Conservation (phyloP, 352 stramenopile genomes). For the Phytophthora pistaciae region DNA sequence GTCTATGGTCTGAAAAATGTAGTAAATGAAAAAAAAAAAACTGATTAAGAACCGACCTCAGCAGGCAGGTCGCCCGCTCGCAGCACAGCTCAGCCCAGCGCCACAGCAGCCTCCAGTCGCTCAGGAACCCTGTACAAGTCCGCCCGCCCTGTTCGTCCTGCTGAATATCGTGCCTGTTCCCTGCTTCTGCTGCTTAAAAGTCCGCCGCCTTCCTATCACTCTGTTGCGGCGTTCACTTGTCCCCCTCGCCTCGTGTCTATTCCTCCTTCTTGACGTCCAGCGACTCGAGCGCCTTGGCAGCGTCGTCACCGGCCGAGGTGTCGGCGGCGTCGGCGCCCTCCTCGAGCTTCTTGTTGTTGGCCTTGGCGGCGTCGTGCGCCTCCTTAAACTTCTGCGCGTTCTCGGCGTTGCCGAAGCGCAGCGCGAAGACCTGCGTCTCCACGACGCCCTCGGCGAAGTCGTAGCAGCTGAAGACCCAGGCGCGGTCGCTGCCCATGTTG, state of each 20-base stretch:
- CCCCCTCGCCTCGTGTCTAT: slow-evolving; percentile 32
- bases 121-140: background rate
- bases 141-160: background rate
- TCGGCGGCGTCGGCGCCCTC: slow-evolving; percentile 93
- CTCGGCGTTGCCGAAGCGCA: slow-evolving; percentile 96
- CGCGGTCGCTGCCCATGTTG: slow-evolving; percentile 97
- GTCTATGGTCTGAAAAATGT: slow-evolving; percentile 36
- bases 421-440: slow-evolving; percentile 90
- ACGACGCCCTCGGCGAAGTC: slow-evolving; percentile 97
- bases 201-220: background rate
- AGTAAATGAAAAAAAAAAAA: slow-evolving; percentile 46
- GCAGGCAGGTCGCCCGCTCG: slow-evolving; percentile 1
- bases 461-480: slow-evolving; percentile 99
- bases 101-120: too few relatives aligned
- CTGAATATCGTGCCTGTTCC: slow-evolving; percentile 1
- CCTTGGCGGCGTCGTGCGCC: slow-evolving; percentile 94
- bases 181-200: background rate
- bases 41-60: slow-evolving; percentile 26
- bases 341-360: slow-evolving; percentile 95
- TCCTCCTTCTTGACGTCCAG: slow-evolving; percentile 94
- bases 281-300: slow-evolving; percentile 91
- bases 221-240: too few relatives aligned
- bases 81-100: too few relatives aligned
- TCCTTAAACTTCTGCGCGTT: slow-evolving; percentile 98
- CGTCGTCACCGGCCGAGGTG: slow-evolving; percentile 93